Percentiles rank a stretch among this genome's conserved stretches.
Conservation (phyloP, 352 stramenopile genomes). For the Globisporangium apiculatum region DNA sequence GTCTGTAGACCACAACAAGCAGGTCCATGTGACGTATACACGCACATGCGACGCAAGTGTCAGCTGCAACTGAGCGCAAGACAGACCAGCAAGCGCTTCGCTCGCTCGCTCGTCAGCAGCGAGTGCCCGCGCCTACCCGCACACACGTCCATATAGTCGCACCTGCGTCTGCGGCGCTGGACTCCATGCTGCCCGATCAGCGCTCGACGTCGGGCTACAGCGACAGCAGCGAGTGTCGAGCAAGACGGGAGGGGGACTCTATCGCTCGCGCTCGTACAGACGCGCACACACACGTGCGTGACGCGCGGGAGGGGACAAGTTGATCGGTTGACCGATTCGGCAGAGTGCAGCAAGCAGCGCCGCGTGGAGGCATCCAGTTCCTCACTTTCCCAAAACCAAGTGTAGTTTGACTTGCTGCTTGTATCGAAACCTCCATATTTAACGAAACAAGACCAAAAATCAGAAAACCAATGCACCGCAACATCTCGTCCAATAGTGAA, state of each 20-base stretch:
- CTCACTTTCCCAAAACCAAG: neutral
- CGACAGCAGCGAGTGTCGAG: neutral
- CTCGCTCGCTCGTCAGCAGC: neutral
- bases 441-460: neutral
- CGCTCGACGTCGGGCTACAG: neutral
- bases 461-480: too few species aligned
- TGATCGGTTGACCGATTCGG: too few species aligned
- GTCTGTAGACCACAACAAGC: slow-evolving; percentile 3
- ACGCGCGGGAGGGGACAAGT: too few species aligned
- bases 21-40: neutral
- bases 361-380: neutral
- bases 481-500: too few species aligned
- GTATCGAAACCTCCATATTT: neutral
- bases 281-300: neutral
- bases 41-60: too few species aligned
- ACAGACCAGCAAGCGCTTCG: too few species aligned
- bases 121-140: too few species aligned
- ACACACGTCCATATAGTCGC: neutral
- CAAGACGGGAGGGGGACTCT: neutral
- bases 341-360: too few species aligned
- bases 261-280: neutral
- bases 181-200: neutral
- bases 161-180: neutral
- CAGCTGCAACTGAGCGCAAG: too few species aligned
- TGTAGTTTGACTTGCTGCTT: neutral